Base-by-base conservation (phyloP, 805 yeast genomes). In the Myxozyma udenii region DNA sequence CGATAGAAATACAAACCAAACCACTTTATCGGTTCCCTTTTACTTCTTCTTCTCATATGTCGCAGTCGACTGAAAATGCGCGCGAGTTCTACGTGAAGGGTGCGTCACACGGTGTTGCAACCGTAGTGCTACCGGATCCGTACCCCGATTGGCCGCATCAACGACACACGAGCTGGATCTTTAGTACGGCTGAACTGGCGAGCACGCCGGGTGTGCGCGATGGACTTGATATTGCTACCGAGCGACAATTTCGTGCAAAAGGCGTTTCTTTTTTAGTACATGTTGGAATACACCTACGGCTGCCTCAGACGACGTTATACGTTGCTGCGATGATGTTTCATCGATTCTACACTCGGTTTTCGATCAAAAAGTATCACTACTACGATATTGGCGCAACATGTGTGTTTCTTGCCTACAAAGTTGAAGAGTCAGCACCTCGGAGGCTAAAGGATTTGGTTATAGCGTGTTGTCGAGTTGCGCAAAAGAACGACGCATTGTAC, bases 381-480 rank as follows among this genome's bases (percentile, higher is more conserved):
- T 79, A 74, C 55, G 80, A 79, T 51, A 68, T 74, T 5, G 81
- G 75, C 0, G 80, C 78, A 1, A 72, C 80, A 2, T 65, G 77
- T 26, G 57, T 79, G 16, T 79, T 79, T 57, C 64, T 79, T 23
- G 81, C 81, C 3, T 71, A 78, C 48, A 79, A 79, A 53, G 72
- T 78, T 5, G 81, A 78, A 47, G 84, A 79, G 50, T 28, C 33
- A 28, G 71, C 78, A 26, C 70, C 74, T 30, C 68, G 83, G 25
- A 64, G 73, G 35, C 62, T 79, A 25, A 64, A 73, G 37, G 81
- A 78, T 47, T 71, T 79, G 3, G 78, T 77, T 19, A 68, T 71
- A n/a, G 70, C 72, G 3, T 74, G 79, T 58, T 77, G 79, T 3
- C 69, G 70, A 42, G 70, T 73, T 3, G 80, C 82, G 0, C 71